These are phyloP conservation scores for Exserohilum turcica DNA, from an alignment of 2,329 filamentous ascomycete genomes.

Conservation along the genomic window DNA sequence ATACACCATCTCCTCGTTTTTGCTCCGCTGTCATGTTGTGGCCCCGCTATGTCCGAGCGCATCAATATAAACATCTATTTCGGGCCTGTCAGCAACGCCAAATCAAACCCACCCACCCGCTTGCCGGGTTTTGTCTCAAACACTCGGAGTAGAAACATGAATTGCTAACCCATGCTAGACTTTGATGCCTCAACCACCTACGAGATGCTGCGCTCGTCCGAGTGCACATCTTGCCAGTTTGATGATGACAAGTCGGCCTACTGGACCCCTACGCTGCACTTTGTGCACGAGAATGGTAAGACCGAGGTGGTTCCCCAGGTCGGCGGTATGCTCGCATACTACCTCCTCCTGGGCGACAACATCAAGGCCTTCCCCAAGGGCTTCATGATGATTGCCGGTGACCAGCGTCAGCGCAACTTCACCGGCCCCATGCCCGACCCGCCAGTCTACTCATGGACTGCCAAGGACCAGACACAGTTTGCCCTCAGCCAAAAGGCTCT, in stretches of 20 bases:
- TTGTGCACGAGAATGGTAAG: constrained; percentile 65
- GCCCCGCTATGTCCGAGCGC: constrained; percentile 44
- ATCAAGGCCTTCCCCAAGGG: constrained; percentile 73
- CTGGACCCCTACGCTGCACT: constrained; percentile 70
- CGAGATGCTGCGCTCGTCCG: constrained; percentile 64
- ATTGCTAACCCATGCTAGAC: constrained; percentile 37
- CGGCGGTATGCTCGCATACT: constrained; percentile 67
- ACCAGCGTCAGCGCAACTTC: constrained; percentile 63
- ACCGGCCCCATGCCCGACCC: constrained; percentile 64
- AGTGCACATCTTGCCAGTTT: constrained; percentile 71
- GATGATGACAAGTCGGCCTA: constrained; percentile 50
- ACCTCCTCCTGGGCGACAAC: constrained; percentile 74
- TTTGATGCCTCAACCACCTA: constrained; percentile 69
- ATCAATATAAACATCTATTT: constrained; percentile 12
- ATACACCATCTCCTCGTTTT: constrained; percentile 51
- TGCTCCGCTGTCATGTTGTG: not conserved
- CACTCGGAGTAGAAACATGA: constrained; percentile 6
- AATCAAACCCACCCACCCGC: not conserved
- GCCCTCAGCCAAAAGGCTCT: constrained; percentile 79
- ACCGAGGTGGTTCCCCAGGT: constrained; percentile 68
- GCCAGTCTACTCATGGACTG: constrained; percentile 72
- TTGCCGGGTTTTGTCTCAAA: too few species aligned
- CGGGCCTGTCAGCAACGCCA: not conserved
- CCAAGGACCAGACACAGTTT: constrained; percentile 68
- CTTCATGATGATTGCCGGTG: constrained; percentile 73